phyloP scores from a whole-genome alignment of 441 rosid species.

The Jatropha podagrica region DNA sequence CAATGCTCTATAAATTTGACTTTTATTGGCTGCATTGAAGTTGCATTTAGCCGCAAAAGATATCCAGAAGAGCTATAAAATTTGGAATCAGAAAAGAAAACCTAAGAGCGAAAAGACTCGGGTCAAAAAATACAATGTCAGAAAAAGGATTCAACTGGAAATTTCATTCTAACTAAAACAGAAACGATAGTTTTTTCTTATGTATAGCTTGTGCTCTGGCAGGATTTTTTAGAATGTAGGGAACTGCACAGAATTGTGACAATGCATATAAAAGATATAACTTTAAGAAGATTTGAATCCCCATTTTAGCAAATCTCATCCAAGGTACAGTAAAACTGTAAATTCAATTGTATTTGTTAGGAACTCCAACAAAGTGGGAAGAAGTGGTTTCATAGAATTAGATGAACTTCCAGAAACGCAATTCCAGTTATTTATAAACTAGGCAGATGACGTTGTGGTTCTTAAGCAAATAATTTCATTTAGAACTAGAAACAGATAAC shows the following conservation, averaged over 20 bases:
- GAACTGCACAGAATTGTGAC: neutral
- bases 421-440: neutral
- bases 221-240: too few species aligned
- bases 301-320: neutral
- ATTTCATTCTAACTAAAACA: neutral
- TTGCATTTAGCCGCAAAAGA: too few species aligned
- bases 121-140: neutral
- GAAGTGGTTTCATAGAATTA: neutral
- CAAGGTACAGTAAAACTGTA: neutral
- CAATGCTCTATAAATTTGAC: too few species aligned
- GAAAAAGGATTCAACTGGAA: neutral
- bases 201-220: too few species aligned
- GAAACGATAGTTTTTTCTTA: neutral
- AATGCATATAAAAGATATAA: neutral
- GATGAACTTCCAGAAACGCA: neutral
- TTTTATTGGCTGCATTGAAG: too few species aligned
- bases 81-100: too few species aligned
- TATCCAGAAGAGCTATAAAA: too few species aligned
- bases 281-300: neutral
- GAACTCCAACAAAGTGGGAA: neutral
- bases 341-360: neutral
- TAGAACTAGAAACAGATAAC: neutral
- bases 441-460: neutral
- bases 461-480: neutral
- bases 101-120: neutral